Percentiles rank a stretch among this genome's conserved stretches.
phyloP scores from a whole-genome alignment of 1,284 basidiomycete species.

The Boletus hoseneyae region DNA sequence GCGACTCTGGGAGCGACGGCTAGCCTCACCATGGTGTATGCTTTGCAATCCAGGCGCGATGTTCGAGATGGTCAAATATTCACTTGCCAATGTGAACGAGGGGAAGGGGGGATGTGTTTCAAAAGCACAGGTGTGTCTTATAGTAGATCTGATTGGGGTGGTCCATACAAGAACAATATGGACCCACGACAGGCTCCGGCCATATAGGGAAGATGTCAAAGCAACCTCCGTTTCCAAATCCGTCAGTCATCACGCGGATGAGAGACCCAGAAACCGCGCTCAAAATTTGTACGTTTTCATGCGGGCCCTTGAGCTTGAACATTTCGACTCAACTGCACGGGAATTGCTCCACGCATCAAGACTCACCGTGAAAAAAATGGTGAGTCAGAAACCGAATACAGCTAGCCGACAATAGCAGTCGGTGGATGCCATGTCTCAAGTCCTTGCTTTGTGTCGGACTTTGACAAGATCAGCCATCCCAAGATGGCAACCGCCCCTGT shows the following conservation, averaged over 20 bases:
- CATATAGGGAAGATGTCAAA: slow-evolving; percentile 17
- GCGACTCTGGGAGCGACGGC: neutral
- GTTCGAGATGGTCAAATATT: neutral
- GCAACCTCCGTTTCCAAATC: slow-evolving; percentile 8
- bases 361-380: too few species aligned
- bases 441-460: neutral
- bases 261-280: too few species aligned
- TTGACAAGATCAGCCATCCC: neutral
- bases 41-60: neutral
- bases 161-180: slow-evolving; percentile 20
- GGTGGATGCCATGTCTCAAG: slow-evolving; percentile 1
- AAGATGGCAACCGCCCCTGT: neutral
- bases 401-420: neutral
- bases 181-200: slow-evolving; percentile 16
- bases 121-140: slow-evolving; percentile 5
- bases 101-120: neutral
- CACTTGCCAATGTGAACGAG: neutral
- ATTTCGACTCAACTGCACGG: too few species aligned
- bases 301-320: too few species aligned
- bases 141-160: slow-evolving; percentile 2
- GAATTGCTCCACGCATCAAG: too few species aligned
- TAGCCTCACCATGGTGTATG: slow-evolving; percentile 8
- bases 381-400: neutral
- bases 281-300: too few species aligned
- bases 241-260: neutral